A percentile compares a stretch with the other conserved stretches of the same genome.
Evolutionary conservation across 2,329 filamentous ascomycete species (phyloP).

Genomic region (Calonectria henricotiae): DNA sequence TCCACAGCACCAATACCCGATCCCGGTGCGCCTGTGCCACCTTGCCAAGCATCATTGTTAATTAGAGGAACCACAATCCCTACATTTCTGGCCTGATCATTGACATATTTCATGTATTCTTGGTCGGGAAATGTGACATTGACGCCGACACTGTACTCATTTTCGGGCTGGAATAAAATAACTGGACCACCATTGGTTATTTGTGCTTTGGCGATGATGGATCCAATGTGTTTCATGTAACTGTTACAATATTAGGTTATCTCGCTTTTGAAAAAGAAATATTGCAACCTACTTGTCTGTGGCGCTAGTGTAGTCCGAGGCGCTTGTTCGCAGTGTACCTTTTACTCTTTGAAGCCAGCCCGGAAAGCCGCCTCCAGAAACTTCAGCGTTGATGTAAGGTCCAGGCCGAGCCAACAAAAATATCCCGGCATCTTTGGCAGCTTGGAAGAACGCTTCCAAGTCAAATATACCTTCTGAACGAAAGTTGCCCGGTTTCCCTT

Average conservation of each 20-base stretch:
- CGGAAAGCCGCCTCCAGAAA: constrained; percentile 83
- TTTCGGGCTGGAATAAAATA: constrained; percentile 86
- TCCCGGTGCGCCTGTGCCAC: constrained; percentile 77
- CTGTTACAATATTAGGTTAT: background rate
- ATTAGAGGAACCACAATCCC: constrained; percentile 84
- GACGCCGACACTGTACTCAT: constrained; percentile 78
- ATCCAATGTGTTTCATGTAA: constrained; percentile 73
- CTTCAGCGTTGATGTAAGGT: constrained; percentile 86
- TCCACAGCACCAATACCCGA: constrained; percentile 70
- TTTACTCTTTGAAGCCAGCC: constrained; percentile 84
- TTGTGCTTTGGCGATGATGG: constrained; percentile 81
- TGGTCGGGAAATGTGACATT: constrained; percentile 74
- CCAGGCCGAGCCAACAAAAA: constrained; percentile 83
- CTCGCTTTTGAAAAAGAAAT: fast-evolving
- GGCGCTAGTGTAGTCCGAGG: constrained; percentile 74
- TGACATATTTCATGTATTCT: constrained; percentile 80
- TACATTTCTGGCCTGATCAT: constrained; percentile 77
- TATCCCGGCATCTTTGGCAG: constrained; percentile 80
- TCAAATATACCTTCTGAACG: constrained; percentile 81
- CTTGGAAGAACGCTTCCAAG: constrained; percentile 83
- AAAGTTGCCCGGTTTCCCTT: constrained; percentile 81
- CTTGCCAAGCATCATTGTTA: constrained; percentile 78
- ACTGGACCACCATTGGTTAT: constrained; percentile 89
- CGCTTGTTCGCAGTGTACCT: constrained; percentile 75
- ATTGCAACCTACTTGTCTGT: constrained; percentile 73